phyloP scores from a whole-genome alignment of 208 protist species.

The Crithidia expoeki region DNA sequence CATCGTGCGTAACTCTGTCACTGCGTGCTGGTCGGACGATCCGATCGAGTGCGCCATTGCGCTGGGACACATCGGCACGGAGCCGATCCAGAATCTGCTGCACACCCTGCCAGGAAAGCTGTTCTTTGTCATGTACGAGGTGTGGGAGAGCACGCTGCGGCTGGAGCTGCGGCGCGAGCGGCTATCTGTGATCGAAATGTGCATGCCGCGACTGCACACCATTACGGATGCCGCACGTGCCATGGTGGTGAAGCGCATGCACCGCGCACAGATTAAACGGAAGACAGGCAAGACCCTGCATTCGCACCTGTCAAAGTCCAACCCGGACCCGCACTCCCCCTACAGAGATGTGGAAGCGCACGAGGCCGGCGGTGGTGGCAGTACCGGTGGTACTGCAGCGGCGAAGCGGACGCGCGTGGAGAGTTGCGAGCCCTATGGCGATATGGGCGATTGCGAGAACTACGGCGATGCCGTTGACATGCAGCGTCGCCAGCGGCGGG shows the following conservation, averaged over 20 bases:
- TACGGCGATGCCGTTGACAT: slow-evolving; percentile 4
- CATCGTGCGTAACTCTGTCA: slow-evolving; percentile 37
- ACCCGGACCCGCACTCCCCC: background rate
- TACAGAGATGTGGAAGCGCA: background rate
- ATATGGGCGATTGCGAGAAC: background rate
- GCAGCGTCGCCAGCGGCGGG: slow-evolving; percentile 4
- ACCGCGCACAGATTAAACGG: background rate
- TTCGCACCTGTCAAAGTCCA: background rate
- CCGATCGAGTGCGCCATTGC: slow-evolving; percentile 45
- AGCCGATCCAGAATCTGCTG: slow-evolving; percentile 44
- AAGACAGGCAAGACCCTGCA: too few relatives aligned
- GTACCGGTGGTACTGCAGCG: too few relatives aligned
- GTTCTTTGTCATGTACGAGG: slow-evolving; percentile 57
- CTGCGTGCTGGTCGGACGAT: slow-evolving; percentile 58
- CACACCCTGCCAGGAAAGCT: slow-evolving; percentile 33
- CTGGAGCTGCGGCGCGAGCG: slow-evolving; percentile 62
- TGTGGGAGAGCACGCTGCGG: slow-evolving; percentile 61
- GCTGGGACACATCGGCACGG: slow-evolving; percentile 34
- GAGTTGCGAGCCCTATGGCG: slow-evolving; percentile 7
- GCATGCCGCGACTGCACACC: slow-evolving; percentile 51
- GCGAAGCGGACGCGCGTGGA: background rate
- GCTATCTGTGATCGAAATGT: slow-evolving; percentile 33
- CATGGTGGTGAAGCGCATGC: slow-evolving; percentile 32
- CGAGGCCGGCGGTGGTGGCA: background rate
- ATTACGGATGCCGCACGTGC: slow-evolving; percentile 39